Evolutionary conservation across 345 rosid genomes (phyloP).

Genomic region (Aquilaria yunnanensis): DNA sequence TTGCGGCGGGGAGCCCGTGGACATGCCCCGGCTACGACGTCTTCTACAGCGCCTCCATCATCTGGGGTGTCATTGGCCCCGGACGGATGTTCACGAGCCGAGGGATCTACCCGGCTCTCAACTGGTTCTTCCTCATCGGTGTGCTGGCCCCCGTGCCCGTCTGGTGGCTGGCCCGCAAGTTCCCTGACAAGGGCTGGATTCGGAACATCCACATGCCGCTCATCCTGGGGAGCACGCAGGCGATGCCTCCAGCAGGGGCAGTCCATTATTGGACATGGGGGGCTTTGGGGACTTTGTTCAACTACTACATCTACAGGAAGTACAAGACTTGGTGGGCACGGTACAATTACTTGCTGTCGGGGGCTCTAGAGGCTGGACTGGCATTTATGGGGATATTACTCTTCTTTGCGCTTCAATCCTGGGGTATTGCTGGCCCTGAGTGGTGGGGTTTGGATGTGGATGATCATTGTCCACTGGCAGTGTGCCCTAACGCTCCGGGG

Average conservation of each 20-base stretch:
- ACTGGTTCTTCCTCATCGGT: slow-evolving; percentile 87
- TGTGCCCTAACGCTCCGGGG: slow-evolving; percentile 63
- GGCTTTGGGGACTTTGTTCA: slow-evolving; percentile 61
- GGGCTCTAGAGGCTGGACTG: slow-evolving; percentile 77
- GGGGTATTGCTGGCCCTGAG: slow-evolving; percentile 37
- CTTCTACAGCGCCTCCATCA: slow-evolving; percentile 80
- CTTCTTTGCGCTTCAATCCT: slow-evolving; percentile 46
- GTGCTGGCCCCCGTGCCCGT: slow-evolving; percentile 59
- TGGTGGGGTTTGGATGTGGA: slow-evolving; percentile 62
- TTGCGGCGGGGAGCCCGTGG: slow-evolving; percentile 81
- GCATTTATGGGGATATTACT: slow-evolving; percentile 60
- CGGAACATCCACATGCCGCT: slow-evolving; percentile 51
- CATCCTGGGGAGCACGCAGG: slow-evolving; percentile 31
- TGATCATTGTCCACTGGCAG: slow-evolving; percentile 62
- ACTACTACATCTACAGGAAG: slow-evolving; percentile 47
- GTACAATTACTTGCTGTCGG: slow-evolving; percentile 67
- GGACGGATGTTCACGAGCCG: slow-evolving; percentile 52
- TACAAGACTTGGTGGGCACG: slow-evolving; percentile 75
- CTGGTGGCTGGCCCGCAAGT: slow-evolving; percentile 49
- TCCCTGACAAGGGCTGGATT: slow-evolving; percentile 66
- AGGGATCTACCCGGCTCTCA: slow-evolving; percentile 51
- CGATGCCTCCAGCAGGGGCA: slow-evolving; percentile 51
- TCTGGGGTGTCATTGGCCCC: slow-evolving; percentile 89
- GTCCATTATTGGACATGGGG: slow-evolving; percentile 61
- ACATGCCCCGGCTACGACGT: slow-evolving; percentile 67